Percentiles rank a stretch among this genome's conserved stretches.
Conservation (phyloP, 73 alveolate genomes). For the Diophrys appendiculata region DNA sequence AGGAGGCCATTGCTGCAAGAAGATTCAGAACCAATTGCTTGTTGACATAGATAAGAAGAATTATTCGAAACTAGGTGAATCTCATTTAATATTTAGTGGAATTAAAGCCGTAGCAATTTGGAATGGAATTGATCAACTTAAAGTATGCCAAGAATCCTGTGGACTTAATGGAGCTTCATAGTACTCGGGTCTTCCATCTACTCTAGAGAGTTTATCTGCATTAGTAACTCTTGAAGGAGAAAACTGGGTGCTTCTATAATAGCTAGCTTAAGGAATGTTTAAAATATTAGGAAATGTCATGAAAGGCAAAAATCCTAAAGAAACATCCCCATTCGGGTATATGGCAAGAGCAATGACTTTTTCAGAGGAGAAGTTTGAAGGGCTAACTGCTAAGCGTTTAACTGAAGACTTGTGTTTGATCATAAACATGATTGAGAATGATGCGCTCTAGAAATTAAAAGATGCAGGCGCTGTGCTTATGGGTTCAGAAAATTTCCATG, state of each 20-base stretch:
- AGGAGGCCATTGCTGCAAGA: no score
- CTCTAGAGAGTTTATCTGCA: not conserved
- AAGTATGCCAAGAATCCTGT: constrained; percentile 23
- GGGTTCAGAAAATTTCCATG: no score
- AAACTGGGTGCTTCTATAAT: constrained; percentile 12
- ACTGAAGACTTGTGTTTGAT: no score
- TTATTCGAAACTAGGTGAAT: constrained; percentile 26
- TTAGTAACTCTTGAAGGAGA: constrained; percentile 38
- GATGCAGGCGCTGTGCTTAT: no score
- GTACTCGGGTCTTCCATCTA: constrained; percentile 21
- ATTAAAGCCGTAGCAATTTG: constrained; percentile 38
- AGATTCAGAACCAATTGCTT: not conserved
- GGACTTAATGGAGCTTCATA: constrained; percentile 58
- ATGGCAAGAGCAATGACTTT: no score
- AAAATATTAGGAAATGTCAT: not conserved
- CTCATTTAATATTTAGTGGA: constrained; percentile 42
- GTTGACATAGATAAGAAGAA: not conserved
- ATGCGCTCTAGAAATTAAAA: no score
- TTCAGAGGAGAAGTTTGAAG: no score
- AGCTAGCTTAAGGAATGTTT: constrained; percentile 4
- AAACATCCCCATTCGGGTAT: no score
- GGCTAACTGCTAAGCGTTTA: no score
- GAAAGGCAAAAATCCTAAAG: constrained; percentile 29
- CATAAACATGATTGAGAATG: no score
- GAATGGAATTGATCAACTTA: constrained; percentile 16